Evolutionary conservation across 352 stramenopile species (phyloP), one percentile per base, ranked within the genome.

Genomic region (Globisporangium rhizosaccharum): DNA sequence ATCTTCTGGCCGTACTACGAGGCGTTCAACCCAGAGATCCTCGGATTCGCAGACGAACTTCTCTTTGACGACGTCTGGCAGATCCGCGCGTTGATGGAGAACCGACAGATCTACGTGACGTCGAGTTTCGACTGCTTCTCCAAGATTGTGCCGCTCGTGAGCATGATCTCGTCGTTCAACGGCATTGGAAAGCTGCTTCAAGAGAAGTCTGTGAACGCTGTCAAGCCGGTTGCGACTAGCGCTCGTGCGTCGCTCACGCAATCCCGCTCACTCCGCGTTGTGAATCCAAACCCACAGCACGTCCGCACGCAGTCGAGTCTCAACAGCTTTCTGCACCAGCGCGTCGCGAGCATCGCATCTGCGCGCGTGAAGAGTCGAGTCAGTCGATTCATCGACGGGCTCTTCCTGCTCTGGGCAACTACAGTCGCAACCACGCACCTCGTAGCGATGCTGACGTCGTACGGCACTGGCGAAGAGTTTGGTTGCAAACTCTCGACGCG

Each of bases 331-430:
- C 49, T 48, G 42, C 23, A 30, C 10, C 42, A 59, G 11, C 53
- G 44, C 44, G 53, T 59, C 25, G 53, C 20, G 55, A 60, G 42
- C 46, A 37, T 54, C 15, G 44, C 51, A 11, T 53, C 55, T 17
- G 33, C 42, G 55, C 45, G 42, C 7, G 36, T 33, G 8, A 61
- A 47, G 46, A 53, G 33, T 20, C 50, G 55, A 47, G 55, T 30
- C 55, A 61, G 47, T 33, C 42, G n/a, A 2, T 17, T 61, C 5
- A 25, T 62, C 23, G 64, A 72, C 30, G 20, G 62, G 9, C 63
- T 69, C n/a, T 69, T 75, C 50, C 37, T 69, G n/a, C 53, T 60
- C 15, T 71, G 67, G 67, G 67, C 63, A 4, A n/a, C 59, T 36
- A 57, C 56, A 0, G 51, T 74, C 9, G 52, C 64, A 1, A 50